Percentiles rank a stretch among this genome's conserved stretches.
phyloP scores from a whole-genome alignment of 2,329 filamentous ascomycete species.

The Cladobotryum mycophilum region DNA sequence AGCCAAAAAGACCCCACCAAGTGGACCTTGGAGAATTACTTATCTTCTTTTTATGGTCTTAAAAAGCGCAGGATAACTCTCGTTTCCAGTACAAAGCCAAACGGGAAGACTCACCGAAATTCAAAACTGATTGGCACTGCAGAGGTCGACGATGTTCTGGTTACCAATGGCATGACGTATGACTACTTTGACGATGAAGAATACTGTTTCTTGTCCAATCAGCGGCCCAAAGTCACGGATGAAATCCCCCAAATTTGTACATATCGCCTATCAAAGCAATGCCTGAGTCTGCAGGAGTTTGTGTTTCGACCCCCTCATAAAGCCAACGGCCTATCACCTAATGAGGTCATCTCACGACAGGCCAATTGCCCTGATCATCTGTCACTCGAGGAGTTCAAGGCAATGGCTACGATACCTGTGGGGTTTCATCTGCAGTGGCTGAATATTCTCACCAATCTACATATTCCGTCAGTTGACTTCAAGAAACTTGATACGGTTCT shows the following conservation, averaged over 20 bases:
- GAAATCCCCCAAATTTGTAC: slow-evolving; percentile 30
- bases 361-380: slow-evolving; percentile 40
- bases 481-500: slow-evolving; percentile 41
- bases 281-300: slow-evolving; percentile 32
- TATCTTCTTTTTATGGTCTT: not conserved
- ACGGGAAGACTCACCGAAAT: not conserved
- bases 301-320: slow-evolving; percentile 23
- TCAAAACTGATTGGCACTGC: not conserved
- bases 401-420: slow-evolving; percentile 41
- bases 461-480: slow-evolving; percentile 42
- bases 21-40: not conserved
- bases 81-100: not conserved
- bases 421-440: slow-evolving; percentile 47
- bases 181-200: not conserved
- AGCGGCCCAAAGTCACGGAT: slow-evolving; percentile 4
- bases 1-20: too few relatives aligned
- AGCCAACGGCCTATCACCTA: slow-evolving; percentile 32
- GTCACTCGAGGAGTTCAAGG: slow-evolving; percentile 47
- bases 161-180: not conserved
- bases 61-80: not conserved
- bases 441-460: slow-evolving; percentile 49
- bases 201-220: slow-evolving; percentile 5
- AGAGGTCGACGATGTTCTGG: not conserved
- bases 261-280: slow-evolving; percentile 31
- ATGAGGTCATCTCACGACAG: slow-evolving; percentile 46